These are phyloP conservation scores for Nigrograna mackinnonii DNA, from an alignment of 2,329 filamentous ascomycete species.

Conservation along the genomic window DNA sequence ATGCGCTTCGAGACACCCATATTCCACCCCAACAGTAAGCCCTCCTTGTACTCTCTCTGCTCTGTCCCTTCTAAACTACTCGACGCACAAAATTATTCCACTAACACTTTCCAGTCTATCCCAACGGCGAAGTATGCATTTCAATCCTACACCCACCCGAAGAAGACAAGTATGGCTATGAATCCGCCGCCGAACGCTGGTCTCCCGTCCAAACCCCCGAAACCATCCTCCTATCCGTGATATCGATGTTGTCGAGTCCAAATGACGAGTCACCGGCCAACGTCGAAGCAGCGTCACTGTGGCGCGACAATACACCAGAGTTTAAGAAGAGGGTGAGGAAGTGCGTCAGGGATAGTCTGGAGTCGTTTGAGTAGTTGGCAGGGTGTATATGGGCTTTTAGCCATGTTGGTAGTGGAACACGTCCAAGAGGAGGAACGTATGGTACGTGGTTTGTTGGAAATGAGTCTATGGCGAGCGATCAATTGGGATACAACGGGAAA, in stretches of 20 bases:
- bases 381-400: too few relatives aligned
- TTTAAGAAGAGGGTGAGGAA: conserved; percentile 87
- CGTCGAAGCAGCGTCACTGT: conserved; percentile 95
- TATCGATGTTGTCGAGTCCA: conserved; percentile 97
- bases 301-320: conserved; percentile 79
- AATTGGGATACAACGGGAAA: too few relatives aligned
- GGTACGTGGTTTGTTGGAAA: too few relatives aligned
- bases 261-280: conserved; percentile 98
- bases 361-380: too few relatives aligned
- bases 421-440: too few relatives aligned
- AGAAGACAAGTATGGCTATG: conserved; percentile 98
- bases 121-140: conserved; percentile 91
- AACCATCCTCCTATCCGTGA: conserved; percentile 95
- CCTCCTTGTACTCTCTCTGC: conserved; percentile 7
- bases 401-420: too few relatives aligned
- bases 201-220: conserved; percentile 96
- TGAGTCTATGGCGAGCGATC: too few relatives aligned
- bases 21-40: conserved; percentile 91
- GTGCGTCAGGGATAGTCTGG: conserved; percentile 66
- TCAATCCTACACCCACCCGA: conserved; percentile 97
- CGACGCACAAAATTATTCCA: too few relatives aligned
- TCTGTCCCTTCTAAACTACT: too few relatives aligned
- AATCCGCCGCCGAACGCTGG: conserved; percentile 94
- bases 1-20: conserved; percentile 96
- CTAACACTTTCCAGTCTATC: conserved; percentile 67